Conservation (phyloP, 1,139 yeast species). For the Protomyces pachydermus region DNA sequence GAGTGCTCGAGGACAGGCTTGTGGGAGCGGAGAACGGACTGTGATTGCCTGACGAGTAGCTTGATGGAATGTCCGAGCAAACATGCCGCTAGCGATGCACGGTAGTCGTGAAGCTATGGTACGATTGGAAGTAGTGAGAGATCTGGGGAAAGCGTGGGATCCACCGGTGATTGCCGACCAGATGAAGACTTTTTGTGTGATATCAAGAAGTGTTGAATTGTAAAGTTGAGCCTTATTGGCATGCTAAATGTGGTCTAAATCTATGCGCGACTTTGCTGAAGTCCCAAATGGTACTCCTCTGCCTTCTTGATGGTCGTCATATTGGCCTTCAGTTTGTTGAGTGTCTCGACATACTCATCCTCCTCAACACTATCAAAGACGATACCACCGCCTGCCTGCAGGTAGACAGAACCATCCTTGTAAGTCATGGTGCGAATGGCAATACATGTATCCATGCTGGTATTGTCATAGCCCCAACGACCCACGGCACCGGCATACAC, state of each 20-base stretch:
- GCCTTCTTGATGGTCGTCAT: conserved; percentile 85
- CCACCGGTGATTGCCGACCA: neutral
- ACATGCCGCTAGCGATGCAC: neutral
- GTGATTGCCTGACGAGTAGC: neutral
- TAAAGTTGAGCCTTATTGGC: no score
- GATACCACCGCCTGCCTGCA: conserved; percentile 98
- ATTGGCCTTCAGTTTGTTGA: conserved; percentile 95
- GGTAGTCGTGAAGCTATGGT: no score
- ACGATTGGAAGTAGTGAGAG: neutral
- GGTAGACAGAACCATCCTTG: conserved; percentile 81
- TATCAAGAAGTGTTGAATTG: neutral
- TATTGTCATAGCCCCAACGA: conserved; percentile 91
- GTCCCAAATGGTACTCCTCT: conserved; percentile 63
- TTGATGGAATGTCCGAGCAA: neutral
- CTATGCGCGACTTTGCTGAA: no score
- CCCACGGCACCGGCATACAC: conserved; percentile 99
- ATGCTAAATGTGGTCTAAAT: no score
- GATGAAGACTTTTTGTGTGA: neutral
- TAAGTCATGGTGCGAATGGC: conserved; percentile 95
- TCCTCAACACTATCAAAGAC: conserved; percentile 91
- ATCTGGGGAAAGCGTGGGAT: neutral
- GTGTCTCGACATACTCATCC: conserved; percentile 92
- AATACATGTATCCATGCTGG: conserved; percentile 93
- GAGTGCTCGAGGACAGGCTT: neutral
- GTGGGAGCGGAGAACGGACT: neutral